Evolutionary conservation across 1,284 basidiomycete species (phyloP).

Genomic region (Tausonia pullulans): DNA sequence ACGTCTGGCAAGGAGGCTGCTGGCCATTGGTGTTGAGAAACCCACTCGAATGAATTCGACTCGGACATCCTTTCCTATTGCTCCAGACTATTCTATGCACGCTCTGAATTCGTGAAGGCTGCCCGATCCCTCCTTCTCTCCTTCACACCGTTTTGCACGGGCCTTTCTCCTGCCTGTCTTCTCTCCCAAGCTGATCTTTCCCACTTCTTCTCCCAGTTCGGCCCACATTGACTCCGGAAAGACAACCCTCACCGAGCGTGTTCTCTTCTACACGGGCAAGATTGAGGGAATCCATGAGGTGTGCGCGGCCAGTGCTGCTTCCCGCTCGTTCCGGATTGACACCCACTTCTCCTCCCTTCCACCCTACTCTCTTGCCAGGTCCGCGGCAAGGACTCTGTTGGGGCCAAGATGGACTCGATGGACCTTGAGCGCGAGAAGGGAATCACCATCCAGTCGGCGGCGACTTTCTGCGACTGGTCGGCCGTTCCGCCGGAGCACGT

Average conservation of each 20-base stretch:
- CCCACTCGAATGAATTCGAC: too few species aligned
- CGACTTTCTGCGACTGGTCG: constrained; percentile 96
- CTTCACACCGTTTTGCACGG: not conserved
- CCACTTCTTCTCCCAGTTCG: constrained; percentile 37
- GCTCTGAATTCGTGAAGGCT: too few species aligned
- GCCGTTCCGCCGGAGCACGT: constrained; percentile 40
- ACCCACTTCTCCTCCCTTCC: not conserved
- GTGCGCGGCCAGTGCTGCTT: constrained; percentile 24
- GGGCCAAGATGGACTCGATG: constrained; percentile 99
- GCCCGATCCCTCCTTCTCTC: not conserved
- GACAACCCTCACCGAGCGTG: constrained; percentile 96
- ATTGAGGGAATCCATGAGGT: constrained; percentile 97
- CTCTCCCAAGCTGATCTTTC: not conserved
- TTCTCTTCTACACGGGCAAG: constrained; percentile 91
- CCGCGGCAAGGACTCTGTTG: constrained; percentile 85
- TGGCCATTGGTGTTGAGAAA: too few species aligned
- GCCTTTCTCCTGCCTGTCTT: not conserved
- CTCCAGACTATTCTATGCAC: too few species aligned
- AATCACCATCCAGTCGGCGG: constrained; percentile 97
- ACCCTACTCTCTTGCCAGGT: constrained; percentile 40
- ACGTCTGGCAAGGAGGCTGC: too few species aligned
- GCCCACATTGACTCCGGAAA: constrained; percentile 97
- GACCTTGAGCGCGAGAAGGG: constrained; percentile 98
- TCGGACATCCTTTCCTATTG: too few species aligned
- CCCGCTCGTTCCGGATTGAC: not conserved